Conservation (phyloP, 495 filamentous ascomycete genomes). For the Filosporella fistucella region DNA sequence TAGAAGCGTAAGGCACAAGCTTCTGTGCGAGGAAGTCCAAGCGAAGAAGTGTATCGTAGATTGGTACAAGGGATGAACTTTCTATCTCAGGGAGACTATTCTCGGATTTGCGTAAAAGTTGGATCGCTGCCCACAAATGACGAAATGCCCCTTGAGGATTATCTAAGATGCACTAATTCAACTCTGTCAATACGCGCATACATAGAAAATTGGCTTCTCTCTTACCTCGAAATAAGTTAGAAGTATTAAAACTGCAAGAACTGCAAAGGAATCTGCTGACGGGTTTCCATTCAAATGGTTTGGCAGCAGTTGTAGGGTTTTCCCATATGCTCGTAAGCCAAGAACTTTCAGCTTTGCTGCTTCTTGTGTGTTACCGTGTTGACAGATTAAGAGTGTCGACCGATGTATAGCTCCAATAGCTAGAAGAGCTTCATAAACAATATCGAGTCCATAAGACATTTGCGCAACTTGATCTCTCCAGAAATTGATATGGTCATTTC, state of each 20-base stretch:
- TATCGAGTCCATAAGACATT: conserved; percentile 10
- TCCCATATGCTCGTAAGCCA: conserved; percentile 13
- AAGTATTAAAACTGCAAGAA: conserved; percentile 11
- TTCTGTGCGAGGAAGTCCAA: conserved; percentile 64
- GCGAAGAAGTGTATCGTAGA: conserved; percentile 77
- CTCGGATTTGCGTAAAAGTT: conserved; percentile 8
- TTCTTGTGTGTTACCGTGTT: background rate
- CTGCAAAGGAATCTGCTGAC: background rate
- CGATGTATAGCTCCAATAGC: conserved; percentile 15
- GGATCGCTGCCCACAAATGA: conserved; percentile 15
- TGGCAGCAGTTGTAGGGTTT: conserved; percentile 7
- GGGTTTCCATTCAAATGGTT: background rate
- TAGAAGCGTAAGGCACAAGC: conserved; percentile 14
- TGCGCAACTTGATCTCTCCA: conserved; percentile 18
- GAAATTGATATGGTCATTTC: conserved; percentile 12
- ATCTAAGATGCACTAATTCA: conserved; percentile 10
- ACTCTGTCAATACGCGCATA: background rate
- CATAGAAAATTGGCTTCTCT: background rate
- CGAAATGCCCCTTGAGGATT: conserved; percentile 11
- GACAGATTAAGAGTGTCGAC: conserved; percentile 7
- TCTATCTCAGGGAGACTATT: conserved; percentile 1
- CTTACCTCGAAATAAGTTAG: conserved; percentile 15
- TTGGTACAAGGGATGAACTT: conserved; percentile 45
- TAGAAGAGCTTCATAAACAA: conserved; percentile 13
- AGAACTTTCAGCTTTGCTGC: conserved; percentile 7